phyloP scores from a whole-genome alignment of 2,329 filamentous ascomycete genomes.

The Zymoseptoria passerinii region DNA sequence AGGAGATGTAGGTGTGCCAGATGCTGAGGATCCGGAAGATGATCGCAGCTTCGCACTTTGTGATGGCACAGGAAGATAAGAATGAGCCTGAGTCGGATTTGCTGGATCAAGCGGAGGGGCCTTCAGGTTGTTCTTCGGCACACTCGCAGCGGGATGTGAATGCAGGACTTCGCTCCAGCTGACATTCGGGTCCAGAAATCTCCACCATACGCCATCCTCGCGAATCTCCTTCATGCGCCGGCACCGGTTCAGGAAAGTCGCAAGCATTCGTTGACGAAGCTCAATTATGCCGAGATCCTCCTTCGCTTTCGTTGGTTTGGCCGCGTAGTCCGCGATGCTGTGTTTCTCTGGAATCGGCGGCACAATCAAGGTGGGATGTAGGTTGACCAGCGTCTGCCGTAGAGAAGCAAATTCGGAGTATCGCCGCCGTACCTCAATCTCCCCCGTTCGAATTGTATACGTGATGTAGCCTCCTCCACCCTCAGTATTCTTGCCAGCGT shows the following conservation, averaged over 20 bases:
- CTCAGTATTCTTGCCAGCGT: slow-evolving; percentile 91
- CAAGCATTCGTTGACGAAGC: slow-evolving; percentile 89
- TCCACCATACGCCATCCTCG: slow-evolving; percentile 94
- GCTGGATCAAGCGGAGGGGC: slow-evolving; percentile 91
- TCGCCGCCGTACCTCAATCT: slow-evolving; percentile 85
- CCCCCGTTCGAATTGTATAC: slow-evolving; percentile 91
- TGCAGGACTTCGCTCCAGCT: slow-evolving; percentile 96
- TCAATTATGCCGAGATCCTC: slow-evolving; percentile 97
- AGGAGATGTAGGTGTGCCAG: slow-evolving; percentile 49
- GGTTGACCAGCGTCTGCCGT: slow-evolving; percentile 74
- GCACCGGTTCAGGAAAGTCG: slow-evolving; percentile 90
- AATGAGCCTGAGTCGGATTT: slow-evolving; percentile 82
- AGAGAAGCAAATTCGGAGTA: slow-evolving; percentile 96
- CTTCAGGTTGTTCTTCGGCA: slow-evolving; percentile 89
- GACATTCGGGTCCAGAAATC: slow-evolving; percentile 93
- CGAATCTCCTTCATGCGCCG: slow-evolving; percentile 84
- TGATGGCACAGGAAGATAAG: slow-evolving; percentile 77
- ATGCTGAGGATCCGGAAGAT: slow-evolving; percentile 36
- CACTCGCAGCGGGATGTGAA: slow-evolving; percentile 79
- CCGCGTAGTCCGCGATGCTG: slow-evolving; percentile 96
- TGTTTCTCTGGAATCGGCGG: slow-evolving; percentile 98
- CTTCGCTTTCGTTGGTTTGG: slow-evolving; percentile 95
- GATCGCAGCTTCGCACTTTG: slow-evolving; percentile 76
- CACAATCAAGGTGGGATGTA: slow-evolving; percentile 91
- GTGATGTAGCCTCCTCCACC: slow-evolving; percentile 90